Conservation (phyloP, 2,329 filamentous ascomycete genomes). For the Dothidotthia symphoricarpi region DNA sequence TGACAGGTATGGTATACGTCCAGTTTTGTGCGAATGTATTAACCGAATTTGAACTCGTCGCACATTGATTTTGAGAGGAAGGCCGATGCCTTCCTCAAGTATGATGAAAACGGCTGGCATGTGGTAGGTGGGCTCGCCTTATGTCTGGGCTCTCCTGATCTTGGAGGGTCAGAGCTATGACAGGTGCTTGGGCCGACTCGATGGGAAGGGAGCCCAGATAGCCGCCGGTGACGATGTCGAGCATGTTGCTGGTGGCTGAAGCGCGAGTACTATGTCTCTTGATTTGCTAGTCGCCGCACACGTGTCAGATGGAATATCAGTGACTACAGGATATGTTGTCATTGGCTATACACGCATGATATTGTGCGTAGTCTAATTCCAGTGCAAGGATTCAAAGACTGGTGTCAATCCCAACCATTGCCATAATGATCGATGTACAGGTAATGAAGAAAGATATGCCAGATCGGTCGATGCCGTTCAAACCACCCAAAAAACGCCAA, state of each 20-base stretch:
- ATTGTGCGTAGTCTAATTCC: too few relatives aligned
- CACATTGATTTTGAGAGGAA: slow-evolving; percentile 15
- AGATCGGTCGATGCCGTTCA: too few relatives aligned
- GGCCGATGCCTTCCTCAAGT: slow-evolving; percentile 19
- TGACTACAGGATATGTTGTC: too few relatives aligned
- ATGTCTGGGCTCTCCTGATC: too few relatives aligned
- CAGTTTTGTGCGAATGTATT: slow-evolving; percentile 15
- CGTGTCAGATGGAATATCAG: too few relatives aligned
- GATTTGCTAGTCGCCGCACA: too few relatives aligned
- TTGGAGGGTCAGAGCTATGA: slow-evolving; percentile 19
- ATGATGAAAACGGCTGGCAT: slow-evolving; percentile 21
- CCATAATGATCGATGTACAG: too few relatives aligned
- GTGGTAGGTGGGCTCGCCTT: slow-evolving; percentile 24
- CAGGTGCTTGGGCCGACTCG: slow-evolving; percentile 11
- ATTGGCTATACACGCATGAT: too few relatives aligned
- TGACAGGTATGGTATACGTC: slow-evolving; percentile 17
- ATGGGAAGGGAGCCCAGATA: not conserved
- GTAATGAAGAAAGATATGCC: too few relatives aligned
- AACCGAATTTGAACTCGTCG: slow-evolving; percentile 10
- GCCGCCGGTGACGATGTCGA: slow-evolving; percentile 17
- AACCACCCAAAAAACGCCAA: not conserved
- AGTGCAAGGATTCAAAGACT: too few relatives aligned
- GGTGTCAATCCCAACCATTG: too few relatives aligned
- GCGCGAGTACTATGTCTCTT: slow-evolving; percentile 25
- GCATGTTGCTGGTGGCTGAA: slow-evolving; percentile 17